A percentile compares a stretch with the other conserved stretches of the same genome.
These are phyloP conservation scores for Trichaptum fuscoviolaceum DNA, from an alignment of 768 basidiomycete species.

Conservation along the genomic window DNA sequence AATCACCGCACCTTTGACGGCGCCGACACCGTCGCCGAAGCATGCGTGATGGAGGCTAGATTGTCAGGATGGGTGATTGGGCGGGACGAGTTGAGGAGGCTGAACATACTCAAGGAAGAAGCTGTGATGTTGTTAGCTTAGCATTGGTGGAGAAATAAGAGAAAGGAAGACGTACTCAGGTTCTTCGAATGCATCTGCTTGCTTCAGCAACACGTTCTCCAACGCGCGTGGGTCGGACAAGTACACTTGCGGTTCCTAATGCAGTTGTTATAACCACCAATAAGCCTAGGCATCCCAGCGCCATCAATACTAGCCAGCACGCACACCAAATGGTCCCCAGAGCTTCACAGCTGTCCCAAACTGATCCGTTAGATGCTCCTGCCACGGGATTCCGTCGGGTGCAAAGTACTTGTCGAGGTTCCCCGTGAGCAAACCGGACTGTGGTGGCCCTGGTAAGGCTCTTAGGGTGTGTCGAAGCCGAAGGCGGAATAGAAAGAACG, in stretches of 20 bases:
- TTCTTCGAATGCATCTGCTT: constrained; percentile 13
- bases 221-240: constrained; percentile 30
- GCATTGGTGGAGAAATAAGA: not conserved
- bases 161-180: constrained; percentile 15
- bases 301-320: not conserved
- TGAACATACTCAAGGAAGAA: not conserved
- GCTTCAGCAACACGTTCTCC: constrained; percentile 13
- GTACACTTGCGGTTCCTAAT: constrained; percentile 22
- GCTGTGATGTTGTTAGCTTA: not conserved
- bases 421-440: constrained; percentile 9
- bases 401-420: constrained; percentile 16
- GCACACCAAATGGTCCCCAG: constrained; percentile 16
- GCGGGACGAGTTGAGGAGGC: not conserved
- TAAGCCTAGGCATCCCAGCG: not conserved
- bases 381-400: constrained; percentile 10
- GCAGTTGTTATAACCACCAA: not conserved
- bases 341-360: constrained; percentile 17
- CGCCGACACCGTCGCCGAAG: constrained; percentile 33
- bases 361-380: constrained; percentile 14
- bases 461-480: not conserved
- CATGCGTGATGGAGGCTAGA: constrained; percentile 15
- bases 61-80: too few relatives aligned
- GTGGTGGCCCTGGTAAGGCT: not conserved
- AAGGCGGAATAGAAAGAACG: not conserved
- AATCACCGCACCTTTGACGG: constrained; percentile 27